Evolutionary conservation across 2,329 filamentous ascomycete genomes (phyloP).

Genomic region (Lachnellula suecica): DNA sequence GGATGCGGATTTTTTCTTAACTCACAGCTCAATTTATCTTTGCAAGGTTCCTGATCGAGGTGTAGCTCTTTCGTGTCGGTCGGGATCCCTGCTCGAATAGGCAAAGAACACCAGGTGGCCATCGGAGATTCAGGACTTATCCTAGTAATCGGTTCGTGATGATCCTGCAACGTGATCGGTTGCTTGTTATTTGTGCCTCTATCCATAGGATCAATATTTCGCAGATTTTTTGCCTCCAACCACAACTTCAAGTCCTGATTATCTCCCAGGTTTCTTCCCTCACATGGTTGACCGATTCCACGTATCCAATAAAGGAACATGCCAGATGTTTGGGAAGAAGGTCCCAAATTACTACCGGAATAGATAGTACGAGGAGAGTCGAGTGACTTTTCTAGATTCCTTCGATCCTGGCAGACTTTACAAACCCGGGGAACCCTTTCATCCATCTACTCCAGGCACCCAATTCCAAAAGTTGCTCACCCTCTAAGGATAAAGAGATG

Average conservation of each 20-base stretch:
- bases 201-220: no score
- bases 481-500: conserved; percentile 59
- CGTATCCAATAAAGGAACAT: conserved; percentile 58
- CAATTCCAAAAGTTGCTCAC: conserved; percentile 55
- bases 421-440: conserved; percentile 52
- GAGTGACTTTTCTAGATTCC: conserved; percentile 62
- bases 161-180: no score
- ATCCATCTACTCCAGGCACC: conserved; percentile 60
- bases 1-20: no score
- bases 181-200: no score
- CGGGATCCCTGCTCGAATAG: no score
- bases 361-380: conserved; percentile 54
- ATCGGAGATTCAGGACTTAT: no score
- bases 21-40: no score
- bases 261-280: conserved; percentile 35
- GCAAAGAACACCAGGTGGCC: no score
- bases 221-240: no score
- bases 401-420: conserved; percentile 60
- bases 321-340: conserved; percentile 56
- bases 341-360: conserved; percentile 61
- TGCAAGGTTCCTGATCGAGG: no score
- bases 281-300: conserved; percentile 43
- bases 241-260: conserved; percentile 36
- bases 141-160: no score
- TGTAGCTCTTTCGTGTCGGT: no score